Base-by-base conservation (phyloP, 495 filamentous ascomycete species). In the Xylaria castorea region DNA sequence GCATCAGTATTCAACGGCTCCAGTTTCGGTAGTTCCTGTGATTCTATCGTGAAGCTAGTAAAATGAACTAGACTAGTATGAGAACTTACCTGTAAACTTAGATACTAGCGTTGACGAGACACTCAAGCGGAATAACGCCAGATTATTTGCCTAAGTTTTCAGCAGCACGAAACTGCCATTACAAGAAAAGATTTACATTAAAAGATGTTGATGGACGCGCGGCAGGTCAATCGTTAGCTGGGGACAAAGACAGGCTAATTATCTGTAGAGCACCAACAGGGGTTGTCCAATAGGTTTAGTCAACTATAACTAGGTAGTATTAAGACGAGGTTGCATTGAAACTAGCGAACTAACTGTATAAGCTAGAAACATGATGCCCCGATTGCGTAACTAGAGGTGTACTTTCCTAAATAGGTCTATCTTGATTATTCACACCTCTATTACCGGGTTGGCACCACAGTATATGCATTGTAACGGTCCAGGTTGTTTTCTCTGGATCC, bases 381-480 rank as follows among this genome's bases (percentile, higher is more conserved):
- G 9, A 55, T 68, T 42, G 50, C 46, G 66, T 34, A 68, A 68
- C 16, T 57, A 51, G 16, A n/a, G n/a, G 18, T 44, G 14, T 44
- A 64, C 36, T 51, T 51, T 46, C 46, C 44, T 22, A 44, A 50
- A 12, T 32, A 57, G 53, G 53, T 18, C 27, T 57, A 57, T 27
- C 53, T 57, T 57, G 53, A 57, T 57, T 57, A 57, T 57, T 57
- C 25, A 57, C 0, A 30, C 5, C 40, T 32, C 32, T 69, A 61
- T 48, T 60, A 5, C 32, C 20, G n/a, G 4, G n/a, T 30, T 38
- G 30, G 12, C n/a, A 12, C 48, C 27, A 11, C 22, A 57, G 30
- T 44, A 58, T 69, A 44, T 69, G 67, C 66, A 50, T 61, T 70
- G 44, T 38, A 60, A 70, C 55, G 51, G 34, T 38, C 32, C 50